Conservation (phyloP, 495 filamentous ascomycete genomes). For the Podospora pseudopauciseta region DNA sequence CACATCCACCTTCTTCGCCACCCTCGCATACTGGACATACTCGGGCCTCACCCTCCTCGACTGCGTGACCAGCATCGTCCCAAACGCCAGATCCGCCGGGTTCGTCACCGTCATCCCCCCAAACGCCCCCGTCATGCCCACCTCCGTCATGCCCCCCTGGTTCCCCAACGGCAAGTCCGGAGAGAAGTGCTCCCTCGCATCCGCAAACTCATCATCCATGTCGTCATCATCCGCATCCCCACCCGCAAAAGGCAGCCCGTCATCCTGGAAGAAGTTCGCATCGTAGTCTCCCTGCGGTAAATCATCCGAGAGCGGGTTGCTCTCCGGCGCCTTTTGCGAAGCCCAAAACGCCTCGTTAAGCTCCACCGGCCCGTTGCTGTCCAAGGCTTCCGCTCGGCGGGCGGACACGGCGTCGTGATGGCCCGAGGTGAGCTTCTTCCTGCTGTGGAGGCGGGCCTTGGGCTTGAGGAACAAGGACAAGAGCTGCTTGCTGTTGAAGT, state of each 20-base stretch:
- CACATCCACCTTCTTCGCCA: conserved; percentile 99
- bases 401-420: conserved; percentile 5
- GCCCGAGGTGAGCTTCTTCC: conserved; percentile 25
- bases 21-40: conserved; percentile 92
- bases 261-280: conserved; percentile 96
- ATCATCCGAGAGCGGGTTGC: conserved; percentile 34
- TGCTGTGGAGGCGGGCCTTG: conserved; percentile 68
- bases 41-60: conserved; percentile 78
- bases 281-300: conserved; percentile 74
- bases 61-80: conserved; percentile 89
- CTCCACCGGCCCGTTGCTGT: conserved; percentile 54
- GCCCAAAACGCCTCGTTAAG: conserved; percentile 98
- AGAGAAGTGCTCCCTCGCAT: conserved; percentile 86
- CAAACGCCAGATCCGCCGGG: conserved; percentile 64
- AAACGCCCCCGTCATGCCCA: conserved; percentile 47
- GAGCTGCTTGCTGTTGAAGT: conserved; percentile 91
- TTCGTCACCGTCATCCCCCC: conserved; percentile 50
- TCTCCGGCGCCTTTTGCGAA: conserved; percentile 57
- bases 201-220: conserved; percentile 69
- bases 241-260: conserved; percentile 73
- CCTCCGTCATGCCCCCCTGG: conserved; percentile 34
- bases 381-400: conserved; percentile 30
- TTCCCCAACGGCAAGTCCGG: conserved; percentile 54
- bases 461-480: conserved; percentile 92
- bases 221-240: conserved; percentile 73